Evolutionary conservation across 2,329 filamentous ascomycete species (phyloP), one percentile per base, ranked within the genome.

Genomic region (Fonsecaea monophora): DNA sequence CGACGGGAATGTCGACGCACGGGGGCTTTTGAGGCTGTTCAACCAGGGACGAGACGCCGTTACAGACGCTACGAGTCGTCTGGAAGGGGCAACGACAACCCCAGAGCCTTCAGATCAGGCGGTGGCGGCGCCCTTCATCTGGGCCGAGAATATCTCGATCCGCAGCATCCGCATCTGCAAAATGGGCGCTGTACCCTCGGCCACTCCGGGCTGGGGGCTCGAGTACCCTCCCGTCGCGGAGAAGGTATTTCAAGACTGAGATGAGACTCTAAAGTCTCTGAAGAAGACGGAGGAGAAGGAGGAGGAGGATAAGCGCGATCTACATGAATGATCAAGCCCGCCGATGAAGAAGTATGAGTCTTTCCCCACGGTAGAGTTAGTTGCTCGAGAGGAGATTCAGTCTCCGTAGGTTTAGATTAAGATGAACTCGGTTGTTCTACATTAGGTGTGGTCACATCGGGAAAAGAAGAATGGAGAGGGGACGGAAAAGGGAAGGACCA

Each of bases 181-280:
- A 75, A 97, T 97, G 94, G 92, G 94, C 0, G 92, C 92, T 9
- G 90, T 89, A 82, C 88, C 86, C 72, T 80, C 87, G 34, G 80
- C 85, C 7, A 79, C 84, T 40, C 79, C 79, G 0, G 76, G 83
- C 1, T 72, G 86, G 40, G 81, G 80, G 18, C 82, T 87, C 75
- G 77, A 80, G 72, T 88, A 89, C 73, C 79, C 77, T 30, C 80
- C 83, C 66, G 79, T 88, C 62, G 81, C 73, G 7, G 74, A 80
- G 71, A 75, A 74, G 55, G 73, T 66, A n/a, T 68, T 72, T 62
- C 18, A 32, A 30, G 57, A 53, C 25, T 54, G 45, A 34, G 7
- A 38, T 38, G 18, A 18, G 60, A 54, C 9, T 34, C 21, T 18
- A 12, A 4, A 25, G 21, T 25, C n/a, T 34, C n/a, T 34, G 58